A percentile compares a stretch with the other conserved stretches of the same genome.
Conservation (phyloP, 2,329 filamentous ascomycete species). For the Fusarium caatingaense region DNA sequence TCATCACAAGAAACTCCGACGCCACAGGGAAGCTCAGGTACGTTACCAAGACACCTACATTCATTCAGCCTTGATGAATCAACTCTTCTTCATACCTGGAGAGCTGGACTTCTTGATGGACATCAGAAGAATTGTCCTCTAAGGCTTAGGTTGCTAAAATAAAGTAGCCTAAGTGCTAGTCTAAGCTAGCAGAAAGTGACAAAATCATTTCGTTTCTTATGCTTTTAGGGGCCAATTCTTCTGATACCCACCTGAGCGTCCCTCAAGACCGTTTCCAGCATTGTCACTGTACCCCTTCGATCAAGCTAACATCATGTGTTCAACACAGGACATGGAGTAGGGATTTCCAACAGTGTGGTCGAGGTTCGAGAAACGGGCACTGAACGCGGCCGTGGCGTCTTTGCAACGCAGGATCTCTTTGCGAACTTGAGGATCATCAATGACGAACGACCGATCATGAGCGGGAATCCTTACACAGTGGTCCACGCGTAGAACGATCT, state of each 20-base stretch:
- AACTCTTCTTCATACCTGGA: background rate
- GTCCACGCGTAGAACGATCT: slow-evolving; percentile 26
- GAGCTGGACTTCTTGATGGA: too few species aligned
- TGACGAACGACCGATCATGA: slow-evolving; percentile 37
- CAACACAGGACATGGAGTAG: background rate
- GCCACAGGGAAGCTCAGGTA: background rate
- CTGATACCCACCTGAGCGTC: background rate
- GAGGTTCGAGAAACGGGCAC: slow-evolving; percentile 11
- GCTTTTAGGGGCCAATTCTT: background rate
- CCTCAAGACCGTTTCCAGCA: background rate
- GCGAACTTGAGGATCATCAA: slow-evolving; percentile 24
- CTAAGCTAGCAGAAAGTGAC: background rate
- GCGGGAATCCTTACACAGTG: slow-evolving; percentile 13
- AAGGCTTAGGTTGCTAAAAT: too few species aligned
- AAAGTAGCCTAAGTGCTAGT: background rate
- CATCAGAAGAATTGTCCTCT: background rate
- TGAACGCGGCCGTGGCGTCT: slow-evolving; percentile 35
- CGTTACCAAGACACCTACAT: background rate
- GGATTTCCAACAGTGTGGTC: background rate
- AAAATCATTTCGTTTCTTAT: too few species aligned
- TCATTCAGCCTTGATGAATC: background rate
- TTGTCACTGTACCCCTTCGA: background rate
- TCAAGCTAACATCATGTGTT: background rate
- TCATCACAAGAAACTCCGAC: background rate
- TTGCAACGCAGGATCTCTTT: slow-evolving; percentile 21